Evolutionary conservation across 2,329 filamentous ascomycete species (phyloP), one percentile per base, ranked within the genome.

Genomic region (Coniella vitis): DNA sequence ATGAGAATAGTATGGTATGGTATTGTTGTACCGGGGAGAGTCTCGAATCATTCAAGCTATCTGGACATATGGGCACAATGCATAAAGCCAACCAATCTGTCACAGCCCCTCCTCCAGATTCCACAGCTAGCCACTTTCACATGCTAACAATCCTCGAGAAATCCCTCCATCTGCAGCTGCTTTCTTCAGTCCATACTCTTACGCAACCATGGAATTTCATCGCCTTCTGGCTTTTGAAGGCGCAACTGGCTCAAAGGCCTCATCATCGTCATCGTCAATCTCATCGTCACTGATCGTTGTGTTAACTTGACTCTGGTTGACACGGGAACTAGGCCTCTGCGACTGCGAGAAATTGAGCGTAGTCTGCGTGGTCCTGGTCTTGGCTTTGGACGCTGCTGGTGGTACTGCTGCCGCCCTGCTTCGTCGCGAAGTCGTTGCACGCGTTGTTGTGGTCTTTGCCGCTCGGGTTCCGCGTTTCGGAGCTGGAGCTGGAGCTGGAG

Each of bases 211-310:
- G 16, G 16, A 14, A 8, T 35, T 3, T 19, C 8, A 51, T 17
- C 47, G 48, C 16, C 55, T 35, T 17, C 56, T 57, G 16, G 47
- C 60, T 45, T 64, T 63, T 21, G 64, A 63, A 10, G 63, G 55
- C 0, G 72, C 72, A 43, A 73, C 69, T 5, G 75, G 69, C 61
- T 83, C 78, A 61, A 84, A 84, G 0, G 72, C 49, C 10, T 69
- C 72, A 61, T 81, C 76, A 38, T 81, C 78, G 49, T 81, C 77
- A 1, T 81, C 78, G 0, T 75, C 79, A 38, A 84, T 81, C 61
- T 83, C 80, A 59, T 84, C 81, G 51, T 83, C 79, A 53, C 80
- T 84, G 47, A 83, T 75, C 58, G 83, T 78, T 14, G 78, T 59
- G n/a, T 71, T 69, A 34, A 72, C 68, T 31, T 71, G 63, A 54